Evolutionary conservation across 352 stramenopile species (phyloP), one percentile per base, ranked within the genome.

Genomic region (Pythium insidiosum): DNA sequence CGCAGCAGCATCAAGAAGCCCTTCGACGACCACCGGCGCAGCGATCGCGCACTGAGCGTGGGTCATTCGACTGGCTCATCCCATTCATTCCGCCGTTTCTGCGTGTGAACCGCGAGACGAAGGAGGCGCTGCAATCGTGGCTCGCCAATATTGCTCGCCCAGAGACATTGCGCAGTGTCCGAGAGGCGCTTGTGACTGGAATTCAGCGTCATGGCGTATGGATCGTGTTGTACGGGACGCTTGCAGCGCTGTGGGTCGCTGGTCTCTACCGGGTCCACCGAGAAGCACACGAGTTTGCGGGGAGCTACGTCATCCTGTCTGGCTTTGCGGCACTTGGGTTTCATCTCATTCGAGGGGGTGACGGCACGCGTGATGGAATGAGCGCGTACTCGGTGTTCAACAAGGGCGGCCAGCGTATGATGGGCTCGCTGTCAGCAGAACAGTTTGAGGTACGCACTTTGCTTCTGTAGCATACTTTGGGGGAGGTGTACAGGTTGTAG

Each of bases 321-420:
- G 73, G 65, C 3, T 79, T 85, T 40, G 31, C 43, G 11, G 56
- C 40, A 11, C 40, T 89, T 7, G 44, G 50, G 4, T 47, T 63
- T 29, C 66, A 84, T 37, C 29, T 84, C 18, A 47, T 79, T 21
- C 53, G 55, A 6, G 43, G 26, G 10, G 34, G 46, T 16, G 43
- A 42, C 25, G 53, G 58, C 23, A 19, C 26, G 2, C 29, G 36
- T 13, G 54, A 65, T 29, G 60, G 57, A 4, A 55, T 89, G 13
- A 92, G 80, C 43, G 77, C 80, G 3, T 92, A 92, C 51, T 92
- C 80, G 20, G 70, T 92, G 16, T 92, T 92, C 44, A 92, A 92
- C 50, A 65, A 60, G 19, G 66, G 68, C 13, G 56, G 61, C 10
- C 63, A 73, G 38, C 73, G 80, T 43, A 84, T 92, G 71, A 43